A percentile compares a stretch with the other conserved stretches of the same genome.
These are phyloP conservation scores for Suillus alpinus DNA, from an alignment of 768 basidiomycete species.

Conservation along the genomic window DNA sequence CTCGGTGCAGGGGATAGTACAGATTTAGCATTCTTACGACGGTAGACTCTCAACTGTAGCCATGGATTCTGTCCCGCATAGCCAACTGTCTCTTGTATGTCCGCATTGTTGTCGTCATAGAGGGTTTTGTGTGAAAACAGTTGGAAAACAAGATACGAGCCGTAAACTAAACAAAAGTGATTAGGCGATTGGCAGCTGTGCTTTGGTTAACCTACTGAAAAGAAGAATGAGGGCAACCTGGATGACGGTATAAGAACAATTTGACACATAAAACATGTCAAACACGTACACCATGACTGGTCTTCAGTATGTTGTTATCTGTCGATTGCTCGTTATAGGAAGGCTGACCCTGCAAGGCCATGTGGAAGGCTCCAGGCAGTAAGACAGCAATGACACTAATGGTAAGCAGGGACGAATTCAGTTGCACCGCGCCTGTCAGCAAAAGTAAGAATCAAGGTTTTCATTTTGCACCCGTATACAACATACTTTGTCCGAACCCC, in stretches of 20 bases:
- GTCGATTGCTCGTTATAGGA: conserved; percentile 18
- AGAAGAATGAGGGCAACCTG: conserved; percentile 77
- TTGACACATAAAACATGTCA: neutral
- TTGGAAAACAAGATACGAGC: conserved; percentile 75
- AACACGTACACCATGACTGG: conserved; percentile 73
- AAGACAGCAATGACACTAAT: conserved; percentile 80
- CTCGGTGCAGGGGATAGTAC: conserved; percentile 7
- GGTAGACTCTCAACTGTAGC: neutral
- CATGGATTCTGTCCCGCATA: conserved; percentile 42
- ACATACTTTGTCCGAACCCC: conserved; percentile 69
- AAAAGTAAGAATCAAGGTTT: neutral
- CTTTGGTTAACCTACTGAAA: conserved; percentile 50
- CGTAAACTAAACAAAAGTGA: conserved; percentile 52
- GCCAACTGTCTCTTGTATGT: conserved; percentile 35
- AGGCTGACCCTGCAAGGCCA: conserved; percentile 40
- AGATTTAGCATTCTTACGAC: neutral
- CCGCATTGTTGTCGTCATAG: conserved; percentile 47
- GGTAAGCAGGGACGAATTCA: conserved; percentile 71
- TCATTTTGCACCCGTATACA: conserved; percentile 1
- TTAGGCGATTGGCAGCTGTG: conserved; percentile 1
- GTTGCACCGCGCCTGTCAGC: conserved; percentile 63
- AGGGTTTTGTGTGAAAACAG: conserved; percentile 74
- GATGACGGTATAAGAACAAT: conserved; percentile 7
- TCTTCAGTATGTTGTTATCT: conserved; percentile 55
- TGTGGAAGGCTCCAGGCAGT: conserved; percentile 74